Conservation (phyloP, 2,329 filamentous ascomycete species). For the Beauveria asiatica region DNA sequence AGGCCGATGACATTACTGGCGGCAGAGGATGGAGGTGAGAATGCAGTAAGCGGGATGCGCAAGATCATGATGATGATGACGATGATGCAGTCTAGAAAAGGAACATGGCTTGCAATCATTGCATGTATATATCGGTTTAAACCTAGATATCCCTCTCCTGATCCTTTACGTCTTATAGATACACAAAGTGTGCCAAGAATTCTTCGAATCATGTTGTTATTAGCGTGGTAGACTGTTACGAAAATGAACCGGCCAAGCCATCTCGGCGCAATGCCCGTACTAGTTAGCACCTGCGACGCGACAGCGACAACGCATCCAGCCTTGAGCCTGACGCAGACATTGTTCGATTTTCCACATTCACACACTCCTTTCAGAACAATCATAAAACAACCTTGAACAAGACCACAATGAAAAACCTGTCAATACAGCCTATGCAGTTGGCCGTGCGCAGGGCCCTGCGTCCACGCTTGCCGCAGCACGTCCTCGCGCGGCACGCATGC, state of each 20-base stretch:
- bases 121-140: too few relatives aligned
- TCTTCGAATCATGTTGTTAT: too few relatives aligned
- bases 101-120: too few relatives aligned
- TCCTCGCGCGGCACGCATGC: background rate
- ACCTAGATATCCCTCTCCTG: too few relatives aligned
- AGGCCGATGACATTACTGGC: background rate
- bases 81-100: too few relatives aligned
- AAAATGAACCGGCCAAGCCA: conserved; percentile 5
- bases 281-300: background rate
- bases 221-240: background rate
- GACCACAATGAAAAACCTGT: background rate
- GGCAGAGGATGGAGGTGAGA: background rate
- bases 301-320: background rate
- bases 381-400: too few relatives aligned
- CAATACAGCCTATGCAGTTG: background rate
- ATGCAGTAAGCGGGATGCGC: too few relatives aligned
- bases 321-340: too few relatives aligned
- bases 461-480: background rate
- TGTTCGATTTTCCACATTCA: too few relatives aligned
- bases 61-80: too few relatives aligned
- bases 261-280: background rate
- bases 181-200: too few relatives aligned
- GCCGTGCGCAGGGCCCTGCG: background rate
- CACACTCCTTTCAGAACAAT: background rate
- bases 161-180: too few relatives aligned